Conservation (phyloP, 768 basidiomycete species). For the Rhizopogon vinicolor region DNA sequence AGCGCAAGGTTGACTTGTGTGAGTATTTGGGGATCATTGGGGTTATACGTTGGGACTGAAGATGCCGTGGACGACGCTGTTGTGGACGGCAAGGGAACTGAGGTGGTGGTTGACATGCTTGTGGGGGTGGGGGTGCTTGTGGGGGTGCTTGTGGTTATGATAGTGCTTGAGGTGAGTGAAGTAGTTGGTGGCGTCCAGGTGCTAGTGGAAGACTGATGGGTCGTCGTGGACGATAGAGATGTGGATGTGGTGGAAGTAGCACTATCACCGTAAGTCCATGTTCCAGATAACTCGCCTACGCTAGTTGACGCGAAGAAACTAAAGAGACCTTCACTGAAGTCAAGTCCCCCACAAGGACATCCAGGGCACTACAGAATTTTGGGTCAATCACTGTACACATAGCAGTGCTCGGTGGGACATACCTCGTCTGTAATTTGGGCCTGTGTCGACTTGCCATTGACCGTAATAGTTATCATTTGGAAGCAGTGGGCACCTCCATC, state of each 20-base stretch:
- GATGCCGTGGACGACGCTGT: conserved; percentile 6
- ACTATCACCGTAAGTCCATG: conserved; percentile 33
- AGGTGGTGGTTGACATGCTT: conserved; percentile 7
- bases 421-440: conserved; percentile 44
- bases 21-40: conserved; percentile 17
- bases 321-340: conserved; percentile 45
- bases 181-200: conserved; percentile 16
- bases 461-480: conserved; percentile 38
- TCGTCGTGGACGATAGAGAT: conserved; percentile 7
- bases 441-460: conserved; percentile 30
- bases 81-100: neutral
- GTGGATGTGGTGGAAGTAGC: conserved; percentile 17
- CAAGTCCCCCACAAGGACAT: conserved; percentile 38
- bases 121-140: conserved; percentile 13
- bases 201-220: conserved; percentile 16
- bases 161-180: neutral
- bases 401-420: conserved; percentile 6
- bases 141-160: conserved; percentile 8
- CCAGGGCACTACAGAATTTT: conserved; percentile 29
- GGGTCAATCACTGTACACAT: neutral
- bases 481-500: conserved; percentile 37
- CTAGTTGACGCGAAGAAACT: conserved; percentile 28
- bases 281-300: conserved; percentile 32
- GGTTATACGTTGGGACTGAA: conserved; percentile 12
- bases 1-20: conserved; percentile 20